Conservation (phyloP, 108 stramenopile genomes). For the Pseudonitzschia delicatissima region DNA sequence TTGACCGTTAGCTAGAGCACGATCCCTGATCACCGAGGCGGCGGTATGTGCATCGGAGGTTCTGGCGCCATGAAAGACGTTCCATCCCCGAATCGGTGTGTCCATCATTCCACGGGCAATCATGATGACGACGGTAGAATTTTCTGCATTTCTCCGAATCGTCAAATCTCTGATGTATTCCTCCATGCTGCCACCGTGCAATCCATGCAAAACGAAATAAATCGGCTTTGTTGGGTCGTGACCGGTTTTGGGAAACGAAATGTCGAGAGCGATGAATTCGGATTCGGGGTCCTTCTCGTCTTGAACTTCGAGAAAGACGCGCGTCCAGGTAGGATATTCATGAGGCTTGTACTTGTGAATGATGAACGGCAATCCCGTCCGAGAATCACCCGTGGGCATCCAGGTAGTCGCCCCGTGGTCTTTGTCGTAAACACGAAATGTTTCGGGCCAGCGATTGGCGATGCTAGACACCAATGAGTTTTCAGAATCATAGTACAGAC, state of each 20-base stretch:
- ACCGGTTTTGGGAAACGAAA: constrained; percentile 62
- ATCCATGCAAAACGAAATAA: constrained; percentile 87
- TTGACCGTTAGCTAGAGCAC: background rate
- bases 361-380: constrained; percentile 80
- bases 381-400: constrained; percentile 78
- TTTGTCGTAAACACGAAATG: constrained; percentile 44
- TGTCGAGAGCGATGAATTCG: constrained; percentile 77
- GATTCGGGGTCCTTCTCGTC: constrained; percentile 29
- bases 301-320: constrained; percentile 47
- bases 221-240: constrained; percentile 62
- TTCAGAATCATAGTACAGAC: constrained; percentile 53
- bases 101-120: constrained; percentile 88
- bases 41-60: constrained; percentile 77
- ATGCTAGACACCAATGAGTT: constrained; percentile 51
- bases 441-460: constrained; percentile 56
- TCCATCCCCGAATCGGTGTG: constrained; percentile 66
- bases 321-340: constrained; percentile 41
- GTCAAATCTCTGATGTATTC: constrained; percentile 85
- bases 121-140: constrained; percentile 70
- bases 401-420: constrained; percentile 65
- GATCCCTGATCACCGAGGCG: constrained; percentile 44
- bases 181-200: constrained; percentile 84
- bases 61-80: constrained; percentile 88
- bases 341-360: constrained; percentile 29
- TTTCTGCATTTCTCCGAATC: constrained; percentile 49